A percentile compares a stretch with the other conserved stretches of the same genome.
These are phyloP conservation scores for Boletus barrowsii DNA, from an alignment of 768 basidiomycete species.

Conservation along the genomic window DNA sequence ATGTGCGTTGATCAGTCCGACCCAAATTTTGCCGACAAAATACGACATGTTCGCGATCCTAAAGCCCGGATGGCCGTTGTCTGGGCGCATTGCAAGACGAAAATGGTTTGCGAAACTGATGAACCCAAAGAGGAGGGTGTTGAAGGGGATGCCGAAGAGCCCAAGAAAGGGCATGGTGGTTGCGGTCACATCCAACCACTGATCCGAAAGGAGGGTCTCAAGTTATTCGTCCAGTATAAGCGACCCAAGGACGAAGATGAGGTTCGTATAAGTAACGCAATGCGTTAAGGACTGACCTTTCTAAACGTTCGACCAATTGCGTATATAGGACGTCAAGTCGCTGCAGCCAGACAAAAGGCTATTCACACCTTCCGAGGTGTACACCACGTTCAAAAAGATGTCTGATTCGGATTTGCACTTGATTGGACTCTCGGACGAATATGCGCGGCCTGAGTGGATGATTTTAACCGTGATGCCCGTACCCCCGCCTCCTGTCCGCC, in stretches of 20 bases:
- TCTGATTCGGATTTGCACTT: constrained; percentile 82
- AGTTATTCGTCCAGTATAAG: constrained; percentile 93
- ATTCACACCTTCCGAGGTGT: constrained; percentile 85
- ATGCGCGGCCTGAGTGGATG: constrained; percentile 99
- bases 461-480: constrained; percentile 97
- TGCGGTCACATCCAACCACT: constrained; percentile 91
- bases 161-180: constrained; percentile 92
- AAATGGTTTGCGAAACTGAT: constrained; percentile 86
- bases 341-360: constrained; percentile 79
- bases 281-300: neutral
- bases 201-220: constrained; percentile 91
- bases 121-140: constrained; percentile 84
- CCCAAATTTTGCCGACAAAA: constrained; percentile 79
- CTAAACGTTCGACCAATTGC: constrained; percentile 9
- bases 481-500: constrained; percentile 96
- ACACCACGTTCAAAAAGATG: constrained; percentile 95
- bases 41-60: constrained; percentile 81
- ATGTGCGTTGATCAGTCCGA: constrained; percentile 59
- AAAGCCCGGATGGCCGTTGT: constrained; percentile 85
- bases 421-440: constrained; percentile 91
- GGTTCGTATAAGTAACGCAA: constrained; percentile 46
- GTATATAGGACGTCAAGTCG: constrained; percentile 68
- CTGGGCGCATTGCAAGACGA: constrained; percentile 84
- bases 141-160: constrained; percentile 58
- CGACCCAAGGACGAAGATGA: constrained; percentile 93